Base-by-base conservation (phyloP, 2,329 filamentous ascomycete species). In the Colletotrichum salicis region DNA sequence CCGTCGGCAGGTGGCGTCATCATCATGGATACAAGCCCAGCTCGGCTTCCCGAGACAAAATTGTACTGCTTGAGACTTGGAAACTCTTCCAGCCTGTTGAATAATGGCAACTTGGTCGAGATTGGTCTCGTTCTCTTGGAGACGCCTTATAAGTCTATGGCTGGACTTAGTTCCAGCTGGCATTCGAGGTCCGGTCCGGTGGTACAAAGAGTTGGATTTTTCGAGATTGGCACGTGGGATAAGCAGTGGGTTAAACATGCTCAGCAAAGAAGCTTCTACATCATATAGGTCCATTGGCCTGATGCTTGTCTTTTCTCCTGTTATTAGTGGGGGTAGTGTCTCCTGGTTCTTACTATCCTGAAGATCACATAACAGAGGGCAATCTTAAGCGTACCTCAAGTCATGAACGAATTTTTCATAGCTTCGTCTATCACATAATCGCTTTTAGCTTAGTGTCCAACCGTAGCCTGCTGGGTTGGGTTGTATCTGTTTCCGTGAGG, bases 401-500 rank as follows among this genome's bases (percentile, higher is more conserved):
- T 48, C 15, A n/a, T n/a, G 41, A n/a, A 19, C 7, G 19, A 48
- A 48, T n/a, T 48, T n/a, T n/a, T n/a, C 3, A n/a, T 48, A 48
- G 19, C 19, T 48, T 48, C 19, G 19, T 48, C 7, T 48, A 48
- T 10, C 41, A 3, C 41, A n/a, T 0, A n/a, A 27, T 27, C 2
- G 4, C 27, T 27, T 48, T 7, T 7, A 33, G 54, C 15, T 51
- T 41, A 75, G 22, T 75, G 72, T 3, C 74, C 72, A 2, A 74
- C 72, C 52, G 62, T 33, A 4, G 70, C 70, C 55, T 75, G 74
- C 13, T 66, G 35, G 12, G 33, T 33, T 19, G 54, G 56, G 19
- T 27, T 64, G 71, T 83, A 83, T 70, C 82, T 75, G 37, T 81
- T 79, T 0, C 82, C 82, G 31, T 77, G 76, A 0, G 81, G 81